Evolutionary conservation across 805 yeast genomes (phyloP), one percentile per base, ranked within the genome.

Genomic region (Wickerhamomyces bisporus): DNA sequence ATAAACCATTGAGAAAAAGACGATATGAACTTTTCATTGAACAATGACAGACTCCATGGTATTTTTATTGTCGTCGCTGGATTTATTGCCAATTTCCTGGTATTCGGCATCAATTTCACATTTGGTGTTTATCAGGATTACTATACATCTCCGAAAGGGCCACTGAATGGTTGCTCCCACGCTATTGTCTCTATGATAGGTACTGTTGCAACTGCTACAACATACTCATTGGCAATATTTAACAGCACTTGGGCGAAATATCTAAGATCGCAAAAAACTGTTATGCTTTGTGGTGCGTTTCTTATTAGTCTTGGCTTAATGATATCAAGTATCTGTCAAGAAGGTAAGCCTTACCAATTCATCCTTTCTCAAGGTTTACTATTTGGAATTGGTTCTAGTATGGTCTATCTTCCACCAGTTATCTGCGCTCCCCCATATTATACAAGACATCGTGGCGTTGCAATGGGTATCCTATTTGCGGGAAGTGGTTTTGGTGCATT

Each of bases 401-500:
- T 60, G n/a, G 34, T 54, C 2, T 64, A 64, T 40, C 36, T 56
- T 13, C 60, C 66, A 1, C 65, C 67, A 3, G 60, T 61, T 20
- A 58, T 57, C 0, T 57, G 59, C 43, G 62, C 60, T 5, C 65
- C 66, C 9, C 52, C 55, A 3, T 62, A 44, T 41, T 64, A 56
- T 42, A 47, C 44, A 11, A 44, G 51, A 23, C 54, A 60, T 40
- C 41, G 66, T 32, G 65, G 60, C 7, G 48, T 58, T 37, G 66
- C 66, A 2, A 47, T 60, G 53, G 68, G 68, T 3, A 34, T 61
- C 3, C 35, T 62, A 12, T 62, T 62, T 37, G 52, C 62, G 20
- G 68, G 68, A 12, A 50, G 65, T 1, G 68, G 68, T 12, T 43
- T 62, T 29, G 68, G 68, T 6, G 66, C 60, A 4, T 50, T 63